A percentile compares a stretch with the other conserved stretches of the same genome.
These are phyloP conservation scores for Leishmania major DNA, from an alignment of 208 protist species.

Conservation along the genomic window DNA sequence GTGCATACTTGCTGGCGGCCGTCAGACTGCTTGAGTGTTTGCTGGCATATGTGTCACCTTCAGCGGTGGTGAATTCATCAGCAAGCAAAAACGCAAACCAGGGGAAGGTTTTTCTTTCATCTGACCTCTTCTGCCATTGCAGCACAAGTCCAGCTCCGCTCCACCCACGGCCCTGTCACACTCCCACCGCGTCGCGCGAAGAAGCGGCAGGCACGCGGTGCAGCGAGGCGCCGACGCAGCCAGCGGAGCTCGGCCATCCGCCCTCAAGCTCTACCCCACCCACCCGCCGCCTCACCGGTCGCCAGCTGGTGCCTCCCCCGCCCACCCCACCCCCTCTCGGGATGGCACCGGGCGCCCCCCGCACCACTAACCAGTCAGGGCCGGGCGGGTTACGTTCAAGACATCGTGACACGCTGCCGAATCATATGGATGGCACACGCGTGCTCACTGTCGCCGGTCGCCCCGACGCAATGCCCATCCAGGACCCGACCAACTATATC, in stretches of 20 bases:
- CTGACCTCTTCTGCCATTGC: neutral
- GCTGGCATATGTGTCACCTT: neutral
- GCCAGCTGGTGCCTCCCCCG: neutral
- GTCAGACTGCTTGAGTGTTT: neutral
- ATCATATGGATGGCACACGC: neutral
- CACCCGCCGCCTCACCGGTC: neutral
- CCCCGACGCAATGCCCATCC: neutral
- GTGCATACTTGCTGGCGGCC: neutral
- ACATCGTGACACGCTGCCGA: neutral
- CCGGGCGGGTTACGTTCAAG: neutral
- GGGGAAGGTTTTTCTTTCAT: neutral
- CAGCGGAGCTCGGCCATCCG: neutral
- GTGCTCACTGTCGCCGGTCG: neutral
- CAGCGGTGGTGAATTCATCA: neutral
- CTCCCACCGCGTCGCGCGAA: neutral
- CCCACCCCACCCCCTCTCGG: neutral
- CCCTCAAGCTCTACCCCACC: neutral
- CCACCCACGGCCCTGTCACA: neutral
- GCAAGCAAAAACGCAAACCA: neutral
- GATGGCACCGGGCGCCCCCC: too few species aligned
- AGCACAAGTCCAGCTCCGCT: neutral
- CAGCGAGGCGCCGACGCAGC: neutral
- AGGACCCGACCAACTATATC: neutral
- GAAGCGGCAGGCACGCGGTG: neutral
- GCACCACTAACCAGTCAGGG: too few species aligned